A percentile compares a stretch with the other conserved stretches of the same genome.
Conservation (phyloP, 768 basidiomycete genomes). For the Mycena floridula region DNA sequence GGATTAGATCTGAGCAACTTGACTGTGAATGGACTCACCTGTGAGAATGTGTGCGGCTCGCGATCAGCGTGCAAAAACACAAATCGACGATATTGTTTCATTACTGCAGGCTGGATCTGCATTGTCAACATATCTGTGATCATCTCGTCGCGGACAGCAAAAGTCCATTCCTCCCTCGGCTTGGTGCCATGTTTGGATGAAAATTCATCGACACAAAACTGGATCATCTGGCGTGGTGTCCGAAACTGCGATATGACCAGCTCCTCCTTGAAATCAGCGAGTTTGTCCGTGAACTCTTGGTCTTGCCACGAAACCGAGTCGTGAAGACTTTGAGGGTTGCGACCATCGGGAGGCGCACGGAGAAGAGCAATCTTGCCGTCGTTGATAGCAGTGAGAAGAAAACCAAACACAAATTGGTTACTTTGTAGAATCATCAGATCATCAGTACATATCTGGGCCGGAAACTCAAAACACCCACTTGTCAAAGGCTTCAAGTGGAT, state of each 20-base stretch:
- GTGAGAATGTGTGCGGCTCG: no score
- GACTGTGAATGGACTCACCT: no score
- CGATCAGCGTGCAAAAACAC: conserved; percentile 44
- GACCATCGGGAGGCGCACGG: conserved; percentile 37
- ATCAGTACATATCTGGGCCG: not conserved
- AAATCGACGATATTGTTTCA: conserved; percentile 59
- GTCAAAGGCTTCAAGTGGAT: conserved; percentile 35
- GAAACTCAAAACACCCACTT: conserved; percentile 23
- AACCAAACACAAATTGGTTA: conserved; percentile 30
- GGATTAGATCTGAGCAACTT: no score
- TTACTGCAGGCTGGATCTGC: conserved; percentile 58
- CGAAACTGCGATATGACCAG: conserved; percentile 24
- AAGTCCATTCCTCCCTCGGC: conserved; percentile 17
- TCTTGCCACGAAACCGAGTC: conserved; percentile 11
- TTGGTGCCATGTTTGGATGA: conserved; percentile 28
- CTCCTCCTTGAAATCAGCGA: conserved; percentile 31
- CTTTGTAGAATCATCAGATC: conserved; percentile 18
- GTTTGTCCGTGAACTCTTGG: conserved; percentile 1
- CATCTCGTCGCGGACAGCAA: conserved; percentile 40
- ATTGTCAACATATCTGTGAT: conserved; percentile 41
- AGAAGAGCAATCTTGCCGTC: conserved; percentile 51
- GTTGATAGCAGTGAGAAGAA: conserved; percentile 43
- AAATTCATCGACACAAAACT: conserved; percentile 36
- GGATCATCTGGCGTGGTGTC: conserved; percentile 35
- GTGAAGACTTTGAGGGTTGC: conserved; percentile 14